Base-by-base conservation (phyloP, 805 yeast species). In the Helenozyma rhizophorensis region DNA sequence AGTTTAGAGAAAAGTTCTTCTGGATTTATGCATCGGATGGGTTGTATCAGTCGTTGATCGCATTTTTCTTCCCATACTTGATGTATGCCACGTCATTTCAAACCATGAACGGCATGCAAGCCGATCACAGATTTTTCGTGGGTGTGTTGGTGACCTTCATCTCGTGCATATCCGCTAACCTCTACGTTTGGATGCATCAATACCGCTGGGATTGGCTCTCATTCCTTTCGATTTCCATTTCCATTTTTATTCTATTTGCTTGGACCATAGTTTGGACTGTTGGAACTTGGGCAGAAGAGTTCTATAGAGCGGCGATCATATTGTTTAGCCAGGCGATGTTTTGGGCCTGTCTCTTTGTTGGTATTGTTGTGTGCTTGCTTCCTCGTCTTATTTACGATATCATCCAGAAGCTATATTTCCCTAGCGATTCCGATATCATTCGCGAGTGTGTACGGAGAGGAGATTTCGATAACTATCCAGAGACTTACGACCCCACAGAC, bases 251-350 rank as follows among this genome's bases (percentile, higher is more conserved):
- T 12, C 64, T 83, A 21, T 80, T 74, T 53, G 80, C 72, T 19
- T 84, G 94, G 94, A 78, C 89, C 1, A 90, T 90, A 42, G 67
- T 82, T 29, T 84, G 90, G 90, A 72, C 86, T 10, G 65, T 83
- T 3, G 52, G 74, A 0, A 31, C 53, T 51, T 28, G 82, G 36
- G 70, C 68, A 9, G 52, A 36, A 9, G 88, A 81, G 48, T 80
- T 76, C 45, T 83, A 78, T 56, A 76, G 77, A 47, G 74, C 81
- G 18, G 72, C 78, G 4, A 77, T 74, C 45, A 26, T 34, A 14
- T 51, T 80, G 30, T 81, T 78, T 53, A 85, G 84, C 1, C 54
- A 74, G 9, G 66, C 76, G 2, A 48, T 76, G 4, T 79, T 71
- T 50, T 83, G 94, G 94, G 79, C 78, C 4, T 74, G 80, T 44